Base-by-base conservation (phyloP, 2,329 filamentous ascomycete species). In the Ophiocordyceps camponoti-leonardi region DNA sequence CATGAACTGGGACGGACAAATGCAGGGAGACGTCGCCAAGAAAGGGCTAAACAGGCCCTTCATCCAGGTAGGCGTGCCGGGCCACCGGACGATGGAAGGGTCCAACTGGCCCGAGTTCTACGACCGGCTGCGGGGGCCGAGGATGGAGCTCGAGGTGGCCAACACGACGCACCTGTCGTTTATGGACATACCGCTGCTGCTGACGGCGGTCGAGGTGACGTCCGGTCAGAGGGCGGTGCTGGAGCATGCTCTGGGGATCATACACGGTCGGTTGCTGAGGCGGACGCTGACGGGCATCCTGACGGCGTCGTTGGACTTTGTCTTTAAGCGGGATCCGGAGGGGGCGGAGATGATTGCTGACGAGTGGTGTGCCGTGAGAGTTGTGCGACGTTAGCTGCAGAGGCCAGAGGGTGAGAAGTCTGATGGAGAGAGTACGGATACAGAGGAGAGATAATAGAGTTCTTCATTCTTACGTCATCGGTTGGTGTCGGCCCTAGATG, bases 1-100 rank as follows among this genome's bases (percentile, higher is more conserved):
- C 40, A 47, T 65, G 2, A 57, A 65, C 48, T 43, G 66, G 16
- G 65, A 67, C 47, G 65, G 66, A n/a, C 31, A 42, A 1, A 44
- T 62, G 1, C 53, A 48, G 14, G 51, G 49, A 11, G 50, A 51
- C 13, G 52, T 53, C 11, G 46, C 47, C 4, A 46, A 52, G 18
- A 30, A 28, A 8, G 55, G 55, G 0, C 44, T 56, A 6, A 47
- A 49, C n/a, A 45, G 46, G 18, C 55, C 57, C 1, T 53, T 57
- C 33, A 13, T 52, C 3, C 44, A 51, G 45, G 47, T 14, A 51
- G 43, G 55, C 37, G 31, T 33, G 1, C 33, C 41, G 4, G 49
- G 52, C 6, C 54, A 54, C 33, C 35, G 47, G 3, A 50, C 50
- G 1, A 53, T 50, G 58, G 43, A 50, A 10, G 41, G 40, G 30